These are phyloP conservation scores for Aspergillus sp. DNA, from an alignment of 2,329 filamentous ascomycete species.

Conservation along the genomic window DNA sequence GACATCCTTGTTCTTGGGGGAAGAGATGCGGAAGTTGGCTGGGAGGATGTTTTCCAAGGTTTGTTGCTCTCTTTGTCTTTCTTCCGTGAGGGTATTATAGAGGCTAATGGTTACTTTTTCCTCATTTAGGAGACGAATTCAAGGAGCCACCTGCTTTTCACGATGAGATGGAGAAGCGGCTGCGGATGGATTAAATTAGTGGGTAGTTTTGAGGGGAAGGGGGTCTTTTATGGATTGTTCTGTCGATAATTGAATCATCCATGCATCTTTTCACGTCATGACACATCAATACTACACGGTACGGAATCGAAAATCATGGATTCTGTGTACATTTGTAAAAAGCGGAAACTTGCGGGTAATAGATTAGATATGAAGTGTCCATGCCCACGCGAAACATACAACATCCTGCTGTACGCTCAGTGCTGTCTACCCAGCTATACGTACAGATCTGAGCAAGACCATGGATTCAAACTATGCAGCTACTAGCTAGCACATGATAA, in stretches of 20 bases:
- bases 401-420: neutral
- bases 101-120: neutral
- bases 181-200: constrained; percentile 65
- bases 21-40: constrained; percentile 72
- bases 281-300: neutral
- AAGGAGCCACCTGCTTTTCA: constrained; percentile 72
- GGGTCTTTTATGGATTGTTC: neutral
- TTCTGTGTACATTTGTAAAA: neutral
- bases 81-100: neutral
- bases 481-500: neutral
- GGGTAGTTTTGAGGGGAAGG: neutral
- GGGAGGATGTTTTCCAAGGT: constrained; percentile 92
- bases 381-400: neutral
- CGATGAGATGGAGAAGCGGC: constrained; percentile 89
- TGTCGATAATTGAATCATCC: neutral
- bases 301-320: neutral
- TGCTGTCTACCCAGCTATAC: neutral
- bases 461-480: neutral
- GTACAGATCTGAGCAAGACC: neutral
- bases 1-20: constrained; percentile 74
- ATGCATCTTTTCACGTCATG: neutral
- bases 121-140: constrained; percentile 62
- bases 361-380: neutral
- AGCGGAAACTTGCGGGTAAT: neutral
- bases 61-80: constrained; percentile 29